phyloP scores from a whole-genome alignment of 768 basidiomycete genomes.

The Rhodocollybia butyracea region DNA sequence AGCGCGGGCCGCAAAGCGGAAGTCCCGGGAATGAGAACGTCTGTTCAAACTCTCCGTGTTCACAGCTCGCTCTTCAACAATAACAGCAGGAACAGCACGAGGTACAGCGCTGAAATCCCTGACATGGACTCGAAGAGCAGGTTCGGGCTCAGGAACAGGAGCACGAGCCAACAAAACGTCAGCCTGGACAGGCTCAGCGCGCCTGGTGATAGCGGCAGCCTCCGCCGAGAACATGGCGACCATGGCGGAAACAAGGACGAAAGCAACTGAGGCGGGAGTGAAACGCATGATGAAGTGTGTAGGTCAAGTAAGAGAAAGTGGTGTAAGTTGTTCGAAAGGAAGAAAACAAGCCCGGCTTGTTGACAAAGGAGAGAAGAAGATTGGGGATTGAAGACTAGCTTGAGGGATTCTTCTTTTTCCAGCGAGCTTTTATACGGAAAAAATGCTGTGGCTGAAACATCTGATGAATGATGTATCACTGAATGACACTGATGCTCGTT shows the following conservation, averaged over 20 bases:
- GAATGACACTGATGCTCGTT: no score
- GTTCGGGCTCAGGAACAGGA: neutral
- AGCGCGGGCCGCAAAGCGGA: no score
- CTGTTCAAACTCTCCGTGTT: neutral
- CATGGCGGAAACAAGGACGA: constrained; percentile 17
- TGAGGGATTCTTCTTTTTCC: constrained; percentile 9
- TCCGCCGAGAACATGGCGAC: constrained; percentile 13
- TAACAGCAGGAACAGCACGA: neutral
- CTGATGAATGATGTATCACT: neutral
- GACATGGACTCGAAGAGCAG: constrained; percentile 5
- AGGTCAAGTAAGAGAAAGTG: constrained; percentile 9
- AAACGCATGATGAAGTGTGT: constrained; percentile 25
- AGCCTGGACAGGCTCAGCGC: constrained; percentile 16
- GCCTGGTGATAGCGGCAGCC: constrained; percentile 25
- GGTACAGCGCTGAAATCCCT: constrained; percentile 7
- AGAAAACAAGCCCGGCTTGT: constrained; percentile 15
- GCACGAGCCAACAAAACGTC: neutral
- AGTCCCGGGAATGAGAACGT: constrained; percentile 1
- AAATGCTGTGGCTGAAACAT: neutral
- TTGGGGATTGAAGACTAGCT: constrained; percentile 33
- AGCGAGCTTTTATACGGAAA: neutral
- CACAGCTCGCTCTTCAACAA: neutral
- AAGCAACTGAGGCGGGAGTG: constrained; percentile 18
- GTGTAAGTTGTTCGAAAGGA: constrained; percentile 16
- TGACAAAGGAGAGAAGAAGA: constrained; percentile 15